Conservation (phyloP, 768 basidiomycete genomes). For the Boletellus emodensis region DNA sequence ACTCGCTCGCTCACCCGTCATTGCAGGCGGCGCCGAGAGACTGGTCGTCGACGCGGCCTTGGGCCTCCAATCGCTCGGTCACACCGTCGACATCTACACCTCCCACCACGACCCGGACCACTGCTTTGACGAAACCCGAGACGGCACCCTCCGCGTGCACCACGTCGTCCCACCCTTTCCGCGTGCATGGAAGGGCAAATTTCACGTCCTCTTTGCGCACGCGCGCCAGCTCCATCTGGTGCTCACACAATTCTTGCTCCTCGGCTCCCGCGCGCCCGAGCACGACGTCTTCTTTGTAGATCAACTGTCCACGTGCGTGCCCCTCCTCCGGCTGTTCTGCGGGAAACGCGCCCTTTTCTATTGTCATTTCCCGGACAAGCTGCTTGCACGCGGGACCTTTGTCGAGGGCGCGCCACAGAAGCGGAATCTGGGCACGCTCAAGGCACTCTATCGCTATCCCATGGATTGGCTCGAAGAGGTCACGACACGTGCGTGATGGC, state of each 20-base stretch:
- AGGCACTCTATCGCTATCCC: constrained; percentile 77
- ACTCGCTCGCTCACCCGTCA: not conserved
- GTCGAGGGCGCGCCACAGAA: constrained; percentile 49
- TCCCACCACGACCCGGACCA: constrained; percentile 84
- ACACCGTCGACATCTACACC: constrained; percentile 86
- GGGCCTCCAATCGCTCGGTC: constrained; percentile 79
- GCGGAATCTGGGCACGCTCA: constrained; percentile 49
- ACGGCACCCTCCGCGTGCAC: constrained; percentile 80
- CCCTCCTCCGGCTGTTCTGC: constrained; percentile 64
- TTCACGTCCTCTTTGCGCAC: constrained; percentile 89
- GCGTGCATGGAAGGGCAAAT: constrained; percentile 69
- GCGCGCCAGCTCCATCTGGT: constrained; percentile 83
- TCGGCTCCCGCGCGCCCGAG: constrained; percentile 38
- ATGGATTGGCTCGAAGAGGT: constrained; percentile 89
- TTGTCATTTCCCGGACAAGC: constrained; percentile 96
- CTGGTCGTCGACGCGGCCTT: constrained; percentile 94
- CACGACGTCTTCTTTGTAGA: constrained; percentile 93
- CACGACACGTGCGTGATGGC: constrained; percentile 67
- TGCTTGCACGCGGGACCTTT: constrained; percentile 68
- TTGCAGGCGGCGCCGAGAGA: constrained; percentile 87
- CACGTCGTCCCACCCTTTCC: constrained; percentile 74
- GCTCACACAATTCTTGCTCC: constrained; percentile 40
- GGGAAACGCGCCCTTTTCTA: constrained; percentile 91
- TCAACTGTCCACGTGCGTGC: constrained; percentile 90
- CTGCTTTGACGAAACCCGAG: constrained; percentile 90